These are phyloP conservation scores for Naganishia cerealis DNA, from an alignment of 1,284 basidiomycete species.

Conservation along the genomic window DNA sequence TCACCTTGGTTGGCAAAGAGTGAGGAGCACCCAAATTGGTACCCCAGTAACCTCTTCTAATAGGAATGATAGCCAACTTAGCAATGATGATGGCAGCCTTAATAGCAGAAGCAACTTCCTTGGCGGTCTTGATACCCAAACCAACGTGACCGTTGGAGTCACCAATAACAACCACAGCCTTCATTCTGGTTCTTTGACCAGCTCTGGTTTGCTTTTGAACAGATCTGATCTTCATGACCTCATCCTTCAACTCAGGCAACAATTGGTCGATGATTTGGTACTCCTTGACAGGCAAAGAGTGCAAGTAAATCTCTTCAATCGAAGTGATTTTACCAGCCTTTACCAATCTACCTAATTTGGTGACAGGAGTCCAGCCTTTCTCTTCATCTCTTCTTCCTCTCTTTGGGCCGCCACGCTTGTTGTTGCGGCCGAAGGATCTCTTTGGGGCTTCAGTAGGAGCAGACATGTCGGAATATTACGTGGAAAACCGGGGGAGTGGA, in stretches of 20 bases:
- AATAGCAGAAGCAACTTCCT: constrained; percentile 99
- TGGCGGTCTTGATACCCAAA: constrained; percentile 99
- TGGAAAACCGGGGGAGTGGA: too few relatives aligned
- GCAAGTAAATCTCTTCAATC: constrained; percentile 99
- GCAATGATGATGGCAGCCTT: constrained; percentile 98
- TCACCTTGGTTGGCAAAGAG: constrained; percentile 97
- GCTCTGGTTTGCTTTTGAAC: constrained; percentile 99
- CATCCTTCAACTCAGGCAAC: constrained; percentile 96
- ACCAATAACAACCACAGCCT: constrained; percentile 99
- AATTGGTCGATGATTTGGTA: constrained; percentile 97
- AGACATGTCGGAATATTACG: too few relatives aligned
- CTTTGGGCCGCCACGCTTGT: too few relatives aligned
- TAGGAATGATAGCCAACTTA: constrained; percentile 95
- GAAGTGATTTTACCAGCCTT: constrained; percentile 99
- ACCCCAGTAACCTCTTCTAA: constrained; percentile 99
- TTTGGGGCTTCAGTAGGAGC: too few relatives aligned
- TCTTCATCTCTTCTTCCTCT: too few relatives aligned
- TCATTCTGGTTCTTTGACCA: constrained; percentile 99
- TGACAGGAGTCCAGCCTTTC: constrained; percentile 98
- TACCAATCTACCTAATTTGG: constrained; percentile 97
- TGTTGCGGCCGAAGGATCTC: too few relatives aligned
- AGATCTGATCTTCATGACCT: constrained; percentile 99
- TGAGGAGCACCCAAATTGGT: constrained; percentile 96
- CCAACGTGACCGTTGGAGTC: constrained; percentile 98
- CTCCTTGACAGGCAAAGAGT: constrained; percentile 98